These are phyloP conservation scores for Aspergillus puulaauensis DNA, from an alignment of 2,329 filamentous ascomycete species.

Conservation along the genomic window DNA sequence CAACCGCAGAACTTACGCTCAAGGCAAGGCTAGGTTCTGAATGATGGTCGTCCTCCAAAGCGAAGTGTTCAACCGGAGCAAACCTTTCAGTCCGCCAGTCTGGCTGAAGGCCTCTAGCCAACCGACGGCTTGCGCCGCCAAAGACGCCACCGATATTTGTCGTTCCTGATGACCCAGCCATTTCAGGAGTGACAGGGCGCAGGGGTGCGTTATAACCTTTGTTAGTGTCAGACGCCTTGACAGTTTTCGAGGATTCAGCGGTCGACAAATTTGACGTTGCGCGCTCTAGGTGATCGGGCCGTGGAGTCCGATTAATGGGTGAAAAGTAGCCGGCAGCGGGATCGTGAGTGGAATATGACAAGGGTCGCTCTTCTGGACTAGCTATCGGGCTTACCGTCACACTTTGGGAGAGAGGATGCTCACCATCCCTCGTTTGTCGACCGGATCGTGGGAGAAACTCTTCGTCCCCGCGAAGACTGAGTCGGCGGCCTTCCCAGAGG, in stretches of 20 bases:
- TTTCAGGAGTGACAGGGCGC: constrained; percentile 26
- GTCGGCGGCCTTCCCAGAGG: constrained; percentile 49
- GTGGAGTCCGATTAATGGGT: constrained; percentile 25
- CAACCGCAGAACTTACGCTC: constrained; percentile 45
- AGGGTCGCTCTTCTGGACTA: constrained; percentile 28
- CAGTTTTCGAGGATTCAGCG: constrained; percentile 47
- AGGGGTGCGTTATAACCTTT: constrained; percentile 24
- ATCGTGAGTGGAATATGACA: constrained; percentile 37
- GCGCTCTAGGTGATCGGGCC: constrained; percentile 41
- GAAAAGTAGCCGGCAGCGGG: constrained; percentile 18
- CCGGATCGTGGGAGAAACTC: constrained; percentile 50
- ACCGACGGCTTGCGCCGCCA: constrained; percentile 39
- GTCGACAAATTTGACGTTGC: constrained; percentile 46
- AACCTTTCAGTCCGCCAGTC: constrained; percentile 39
- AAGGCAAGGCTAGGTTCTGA: constrained; percentile 46
- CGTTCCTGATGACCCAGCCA: constrained; percentile 31
- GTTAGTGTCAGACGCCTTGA: constrained; percentile 33
- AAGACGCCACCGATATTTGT: constrained; percentile 40
- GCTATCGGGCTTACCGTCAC: constrained; percentile 67
- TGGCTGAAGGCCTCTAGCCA: constrained; percentile 34
- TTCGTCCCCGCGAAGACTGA: constrained; percentile 58
- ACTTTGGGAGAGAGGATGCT: constrained; percentile 75
- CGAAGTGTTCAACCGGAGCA: constrained; percentile 34
- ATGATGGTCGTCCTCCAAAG: constrained; percentile 36
- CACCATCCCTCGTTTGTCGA: constrained; percentile 53